Conservation (phyloP, 2,329 filamentous ascomycete species). For the Sclerotinia glacialis region DNA sequence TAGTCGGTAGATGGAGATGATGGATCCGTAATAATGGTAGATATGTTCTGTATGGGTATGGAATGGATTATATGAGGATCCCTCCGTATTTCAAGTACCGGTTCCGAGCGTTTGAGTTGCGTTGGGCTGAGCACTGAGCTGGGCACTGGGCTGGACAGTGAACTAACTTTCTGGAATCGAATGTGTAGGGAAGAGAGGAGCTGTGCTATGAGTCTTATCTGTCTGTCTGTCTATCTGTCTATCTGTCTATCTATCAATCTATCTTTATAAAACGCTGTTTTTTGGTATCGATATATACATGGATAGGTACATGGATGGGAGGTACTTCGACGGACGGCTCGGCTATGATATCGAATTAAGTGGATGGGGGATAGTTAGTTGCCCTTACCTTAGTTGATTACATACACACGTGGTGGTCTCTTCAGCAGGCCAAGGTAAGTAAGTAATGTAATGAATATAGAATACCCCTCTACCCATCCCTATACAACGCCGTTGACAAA, state of each 20-base stretch:
- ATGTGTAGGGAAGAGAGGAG: too few species aligned
- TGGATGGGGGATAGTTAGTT: background rate
- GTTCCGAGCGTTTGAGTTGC: background rate
- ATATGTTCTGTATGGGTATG: too few species aligned
- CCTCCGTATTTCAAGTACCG: too few species aligned
- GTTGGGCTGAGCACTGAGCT: too few species aligned
- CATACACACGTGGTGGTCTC: too few species aligned
- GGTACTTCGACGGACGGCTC: background rate
- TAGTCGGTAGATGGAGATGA: background rate
- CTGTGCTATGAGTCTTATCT: too few species aligned
- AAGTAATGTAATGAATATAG: too few species aligned
- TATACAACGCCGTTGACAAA: background rate
- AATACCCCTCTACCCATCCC: too few species aligned
- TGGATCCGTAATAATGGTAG: background rate
- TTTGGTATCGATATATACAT: background rate
- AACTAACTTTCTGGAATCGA: background rate
- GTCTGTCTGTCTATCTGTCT: too few species aligned
- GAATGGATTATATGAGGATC: too few species aligned
- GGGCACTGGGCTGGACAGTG: background rate
- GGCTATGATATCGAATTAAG: background rate
- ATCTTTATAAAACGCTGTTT: background rate
- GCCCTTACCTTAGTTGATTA: background rate
- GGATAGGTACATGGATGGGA: background rate
- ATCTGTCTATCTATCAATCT: too few species aligned
- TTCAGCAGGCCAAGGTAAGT: background rate